These are phyloP conservation scores for Pyricularia grisea DNA, from an alignment of 2,329 filamentous ascomycete genomes.

Conservation along the genomic window DNA sequence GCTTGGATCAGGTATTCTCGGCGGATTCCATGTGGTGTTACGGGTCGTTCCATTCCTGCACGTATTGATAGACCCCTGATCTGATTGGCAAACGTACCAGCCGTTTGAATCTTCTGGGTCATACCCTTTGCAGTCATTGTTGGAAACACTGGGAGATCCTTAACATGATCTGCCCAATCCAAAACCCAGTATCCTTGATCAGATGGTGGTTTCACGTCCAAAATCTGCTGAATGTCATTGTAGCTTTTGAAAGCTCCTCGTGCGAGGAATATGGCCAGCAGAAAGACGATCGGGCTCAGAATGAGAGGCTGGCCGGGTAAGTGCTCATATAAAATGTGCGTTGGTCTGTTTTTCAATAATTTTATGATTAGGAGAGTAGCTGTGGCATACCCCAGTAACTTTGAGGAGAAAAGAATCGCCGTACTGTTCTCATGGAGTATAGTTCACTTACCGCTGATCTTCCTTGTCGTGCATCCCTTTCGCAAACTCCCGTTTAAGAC, in stretches of 20 bases:
- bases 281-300: background rate
- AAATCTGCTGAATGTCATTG: background rate
- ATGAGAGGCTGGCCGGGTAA: background rate
- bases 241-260: background rate
- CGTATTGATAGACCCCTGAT: background rate
- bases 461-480: conserved; percentile 1
- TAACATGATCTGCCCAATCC: background rate
- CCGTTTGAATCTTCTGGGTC: background rate
- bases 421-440: background rate
- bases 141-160: background rate
- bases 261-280: background rate
- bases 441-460: background rate
- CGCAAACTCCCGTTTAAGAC: conserved; percentile 2
- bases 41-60: background rate
- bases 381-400: too few relatives aligned
- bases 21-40: background rate
- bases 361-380: background rate
- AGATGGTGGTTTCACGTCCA: background rate
- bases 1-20: background rate
- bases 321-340: background rate
- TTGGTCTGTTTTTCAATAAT: background rate
- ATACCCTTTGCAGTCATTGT: background rate
- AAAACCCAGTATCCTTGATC: background rate
- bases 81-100: background rate
- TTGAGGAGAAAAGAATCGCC: too few relatives aligned